Conservation (phyloP, 2,329 filamentous ascomycete genomes). For the Teratosphaeria gauchensis region DNA sequence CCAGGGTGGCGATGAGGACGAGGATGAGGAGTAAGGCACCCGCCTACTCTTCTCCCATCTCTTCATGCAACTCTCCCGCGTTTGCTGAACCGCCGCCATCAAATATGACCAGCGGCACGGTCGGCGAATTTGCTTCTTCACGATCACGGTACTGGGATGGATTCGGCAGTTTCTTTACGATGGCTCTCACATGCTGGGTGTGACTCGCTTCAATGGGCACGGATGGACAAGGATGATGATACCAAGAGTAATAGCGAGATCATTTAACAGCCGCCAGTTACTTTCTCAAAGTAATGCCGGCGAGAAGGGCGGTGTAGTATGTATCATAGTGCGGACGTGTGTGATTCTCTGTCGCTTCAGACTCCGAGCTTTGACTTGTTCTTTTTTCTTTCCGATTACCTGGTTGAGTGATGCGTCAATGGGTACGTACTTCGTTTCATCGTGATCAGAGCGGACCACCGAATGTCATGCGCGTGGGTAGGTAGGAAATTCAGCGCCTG, state of each 20-base stretch:
- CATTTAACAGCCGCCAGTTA: slow-evolving; percentile 5
- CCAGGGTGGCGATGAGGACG: slow-evolving; percentile 27
- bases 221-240: slow-evolving; percentile 3
- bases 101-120: background rate
- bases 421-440: background rate
- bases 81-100: background rate
- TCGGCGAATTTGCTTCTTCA: background rate
- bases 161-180: slow-evolving; percentile 3
- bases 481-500: too few species aligned
- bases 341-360: background rate
- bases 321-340: slow-evolving; percentile 5
- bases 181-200: background rate
- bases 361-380: background rate
- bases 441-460: background rate
- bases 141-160: background rate
- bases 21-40: slow-evolving; percentile 26
- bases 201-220: background rate
- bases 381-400: background rate
- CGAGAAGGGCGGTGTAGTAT: slow-evolving; percentile 2
- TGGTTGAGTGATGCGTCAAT: background rate
- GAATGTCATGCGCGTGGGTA: background rate
- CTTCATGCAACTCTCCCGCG: background rate
- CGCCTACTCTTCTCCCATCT: background rate
- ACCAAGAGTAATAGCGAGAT: slow-evolving; percentile 8
- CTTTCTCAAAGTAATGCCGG: slow-evolving; percentile 1